Percentiles rank a stretch among this genome's conserved stretches.
These are phyloP conservation scores for Letharia columbiana DNA, from an alignment of 495 filamentous ascomycete species.

Conservation along the genomic window DNA sequence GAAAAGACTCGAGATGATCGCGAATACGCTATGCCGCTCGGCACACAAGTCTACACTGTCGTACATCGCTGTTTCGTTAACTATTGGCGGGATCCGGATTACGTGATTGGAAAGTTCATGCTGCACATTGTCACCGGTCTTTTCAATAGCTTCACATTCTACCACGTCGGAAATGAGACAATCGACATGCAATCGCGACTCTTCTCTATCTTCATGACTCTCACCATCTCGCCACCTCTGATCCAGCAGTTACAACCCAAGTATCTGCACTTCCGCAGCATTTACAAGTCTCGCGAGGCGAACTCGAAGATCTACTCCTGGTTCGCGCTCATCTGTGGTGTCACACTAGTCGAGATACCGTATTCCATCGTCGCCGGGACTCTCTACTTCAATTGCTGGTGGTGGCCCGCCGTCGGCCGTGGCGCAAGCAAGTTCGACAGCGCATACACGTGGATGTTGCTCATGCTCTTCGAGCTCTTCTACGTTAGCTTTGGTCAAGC, in stretches of 20 bases:
- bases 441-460: slow-evolving; percentile 49
- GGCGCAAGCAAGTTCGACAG: slow-evolving; percentile 40
- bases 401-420: slow-evolving; percentile 45
- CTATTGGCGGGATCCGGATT: slow-evolving; percentile 54
- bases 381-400: slow-evolving; percentile 41
- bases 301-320: slow-evolving; percentile 48
- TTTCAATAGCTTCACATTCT: slow-evolving; percentile 54
- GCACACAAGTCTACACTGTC: slow-evolving; percentile 41
- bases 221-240: slow-evolving; percentile 53
- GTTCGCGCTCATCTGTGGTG: slow-evolving; percentile 41
- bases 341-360: slow-evolving; percentile 43
- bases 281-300: slow-evolving; percentile 40
- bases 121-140: slow-evolving; percentile 57
- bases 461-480: slow-evolving; percentile 64
- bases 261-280: slow-evolving; percentile 39
- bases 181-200: slow-evolving; percentile 57
- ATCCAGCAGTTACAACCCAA: slow-evolving; percentile 52
- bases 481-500: slow-evolving; percentile 68
- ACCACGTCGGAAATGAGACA: slow-evolving; percentile 46
- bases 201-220: slow-evolving; percentile 65
- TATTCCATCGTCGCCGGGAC: slow-evolving; percentile 45
- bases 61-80: slow-evolving; percentile 46
- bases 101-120: slow-evolving; percentile 51
- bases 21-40: slow-evolving; percentile 55
- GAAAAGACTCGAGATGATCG: slow-evolving; percentile 34